These are phyloP conservation scores for Ogataea nonfermentans DNA, from an alignment of 805 yeast genomes.

Conservation along the genomic window DNA sequence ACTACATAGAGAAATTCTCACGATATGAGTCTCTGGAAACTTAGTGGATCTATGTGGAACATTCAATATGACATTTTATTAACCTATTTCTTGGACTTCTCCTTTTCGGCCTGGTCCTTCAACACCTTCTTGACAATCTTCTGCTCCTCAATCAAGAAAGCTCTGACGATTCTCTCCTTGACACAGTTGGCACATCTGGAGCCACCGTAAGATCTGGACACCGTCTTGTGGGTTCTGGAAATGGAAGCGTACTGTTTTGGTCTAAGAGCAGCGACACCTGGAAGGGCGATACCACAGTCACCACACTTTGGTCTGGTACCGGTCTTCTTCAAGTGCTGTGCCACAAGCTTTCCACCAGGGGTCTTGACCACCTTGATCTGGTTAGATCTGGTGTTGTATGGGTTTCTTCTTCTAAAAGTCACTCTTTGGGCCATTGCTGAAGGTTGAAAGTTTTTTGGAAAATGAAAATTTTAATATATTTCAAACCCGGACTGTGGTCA, in stretches of 20 bases:
- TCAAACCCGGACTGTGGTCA: constrained; percentile 6
- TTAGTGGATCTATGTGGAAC: no score
- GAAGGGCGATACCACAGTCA: constrained; percentile 72
- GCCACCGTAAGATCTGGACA: constrained; percentile 99
- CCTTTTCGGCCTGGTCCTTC: constrained; percentile 93
- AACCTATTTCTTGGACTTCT: constrained; percentile 48
- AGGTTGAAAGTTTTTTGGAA: constrained; percentile 10
- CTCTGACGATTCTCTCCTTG: constrained; percentile 98
- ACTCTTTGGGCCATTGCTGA: constrained; percentile 94
- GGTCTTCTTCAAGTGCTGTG: constrained; percentile 93
- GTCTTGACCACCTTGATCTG: constrained; percentile 99
- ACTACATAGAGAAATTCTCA: constrained; percentile 33
- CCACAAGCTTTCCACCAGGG: constrained; percentile 99
- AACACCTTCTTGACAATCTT: constrained; percentile 99
- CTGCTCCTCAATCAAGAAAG: constrained; percentile 99
- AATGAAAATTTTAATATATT: constrained; percentile 10
- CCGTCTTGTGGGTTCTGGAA: constrained; percentile 96
- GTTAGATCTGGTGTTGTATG: constrained; percentile 99
- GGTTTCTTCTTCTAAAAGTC: constrained; percentile 98
- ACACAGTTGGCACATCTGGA: constrained; percentile 97
- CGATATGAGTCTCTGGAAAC: constrained; percentile 14
- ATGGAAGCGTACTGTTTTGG: constrained; percentile 97
- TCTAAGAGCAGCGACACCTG: constrained; percentile 86
- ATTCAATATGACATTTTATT: constrained; percentile 15
- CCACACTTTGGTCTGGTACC: constrained; percentile 89